Evolutionary conservation across 352 stramenopile genomes (phyloP).

Genomic region (Phytophthora chlamydospora): DNA sequence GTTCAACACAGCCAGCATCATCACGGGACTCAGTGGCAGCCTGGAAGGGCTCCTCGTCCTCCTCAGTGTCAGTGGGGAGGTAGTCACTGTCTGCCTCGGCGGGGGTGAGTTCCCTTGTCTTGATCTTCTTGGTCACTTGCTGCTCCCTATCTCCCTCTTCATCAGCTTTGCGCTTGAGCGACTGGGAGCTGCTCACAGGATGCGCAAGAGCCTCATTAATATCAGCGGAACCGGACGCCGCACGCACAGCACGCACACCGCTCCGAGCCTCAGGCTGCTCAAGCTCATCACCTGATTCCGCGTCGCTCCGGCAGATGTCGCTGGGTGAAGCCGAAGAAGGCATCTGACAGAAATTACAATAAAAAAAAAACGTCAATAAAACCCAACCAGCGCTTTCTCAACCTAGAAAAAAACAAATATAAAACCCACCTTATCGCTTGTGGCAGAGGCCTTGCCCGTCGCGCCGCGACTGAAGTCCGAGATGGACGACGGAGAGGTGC

Average conservation of each 20-base stretch:
- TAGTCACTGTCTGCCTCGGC: conserved; percentile 49
- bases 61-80: conserved; percentile 44
- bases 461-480: conserved; percentile 40
- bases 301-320: background rate
- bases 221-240: conserved; percentile 50
- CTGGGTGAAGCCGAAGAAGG: conserved; percentile 6
- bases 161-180: conserved; percentile 67
- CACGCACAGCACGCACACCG: conserved; percentile 41
- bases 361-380: conserved; percentile 1
- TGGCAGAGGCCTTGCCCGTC: conserved; percentile 10
- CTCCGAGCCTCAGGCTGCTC: conserved; percentile 28
- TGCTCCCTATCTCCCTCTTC: conserved; percentile 35
- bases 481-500: conserved; percentile 70
- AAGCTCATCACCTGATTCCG: conserved; percentile 47
- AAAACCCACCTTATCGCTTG: conserved; percentile 43
- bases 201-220: conserved; percentile 81
- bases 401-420: background rate
- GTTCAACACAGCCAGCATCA: conserved; percentile 31
- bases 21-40: conserved; percentile 16
- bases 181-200: conserved; percentile 64
- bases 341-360: conserved; percentile 5
- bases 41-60: conserved; percentile 27
- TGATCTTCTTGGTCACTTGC: conserved; percentile 37
- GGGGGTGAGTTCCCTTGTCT: conserved; percentile 28
- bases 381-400: conserved; percentile 6